These are phyloP conservation scores for Alternaria postmessia DNA, from an alignment of 2,329 filamentous ascomycete species.

Conservation along the genomic window DNA sequence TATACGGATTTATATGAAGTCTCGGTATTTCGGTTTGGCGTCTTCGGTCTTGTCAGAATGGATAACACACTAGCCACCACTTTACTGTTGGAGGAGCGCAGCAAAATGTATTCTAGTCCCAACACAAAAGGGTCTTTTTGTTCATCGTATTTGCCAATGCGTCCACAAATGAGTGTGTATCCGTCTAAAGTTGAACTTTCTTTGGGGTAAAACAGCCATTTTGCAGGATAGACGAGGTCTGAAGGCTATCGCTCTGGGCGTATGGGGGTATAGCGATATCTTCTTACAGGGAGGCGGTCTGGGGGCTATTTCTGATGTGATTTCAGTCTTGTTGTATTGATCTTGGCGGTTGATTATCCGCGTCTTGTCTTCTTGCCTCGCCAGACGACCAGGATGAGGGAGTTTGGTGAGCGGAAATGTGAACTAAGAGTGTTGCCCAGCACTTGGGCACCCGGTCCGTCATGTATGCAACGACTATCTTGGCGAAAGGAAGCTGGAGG, in stretches of 20 bases:
- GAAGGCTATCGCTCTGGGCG: neutral
- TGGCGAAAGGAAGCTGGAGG: neutral
- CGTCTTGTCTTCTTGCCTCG: neutral
- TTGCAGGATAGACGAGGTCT: neutral
- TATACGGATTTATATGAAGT: constrained; percentile 7
- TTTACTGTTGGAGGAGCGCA: neutral
- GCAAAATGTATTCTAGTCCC: constrained; percentile 5
- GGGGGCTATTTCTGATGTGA: neutral
- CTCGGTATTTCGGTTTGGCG: constrained; percentile 7
- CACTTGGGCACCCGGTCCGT: constrained; percentile 1
- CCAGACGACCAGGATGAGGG: neutral
- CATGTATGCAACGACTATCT: constrained; percentile 7
- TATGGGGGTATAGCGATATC: neutral
- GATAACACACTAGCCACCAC: neutral
- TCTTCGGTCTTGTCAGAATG: constrained; percentile 5
- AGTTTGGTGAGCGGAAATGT: constrained; percentile 5
- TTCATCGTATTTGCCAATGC: neutral
- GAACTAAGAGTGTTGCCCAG: constrained; percentile 4
- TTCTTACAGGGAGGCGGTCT: neutral
- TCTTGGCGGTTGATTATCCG: neutral
- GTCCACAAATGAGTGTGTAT: neutral
- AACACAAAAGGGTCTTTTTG: neutral
- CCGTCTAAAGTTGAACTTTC: neutral
- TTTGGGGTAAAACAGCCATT: neutral
- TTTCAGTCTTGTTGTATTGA: neutral